A percentile compares a stretch with the other conserved stretches of the same genome.
phyloP scores from a whole-genome alignment of 2,329 filamentous ascomycete genomes.

The Diplodia corticola region DNA sequence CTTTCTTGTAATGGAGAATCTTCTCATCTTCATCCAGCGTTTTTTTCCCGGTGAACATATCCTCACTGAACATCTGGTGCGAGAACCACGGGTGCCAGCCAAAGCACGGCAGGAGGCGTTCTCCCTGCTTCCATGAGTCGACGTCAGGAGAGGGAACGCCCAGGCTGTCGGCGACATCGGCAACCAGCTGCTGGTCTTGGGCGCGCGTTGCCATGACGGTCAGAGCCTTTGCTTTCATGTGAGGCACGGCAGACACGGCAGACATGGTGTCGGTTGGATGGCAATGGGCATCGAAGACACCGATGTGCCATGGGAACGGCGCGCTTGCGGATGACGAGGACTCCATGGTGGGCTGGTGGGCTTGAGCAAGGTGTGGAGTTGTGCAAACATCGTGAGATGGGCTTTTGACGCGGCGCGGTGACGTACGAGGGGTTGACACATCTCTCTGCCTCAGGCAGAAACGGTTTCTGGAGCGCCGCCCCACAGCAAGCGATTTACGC shows the following conservation, averaged over 20 bases:
- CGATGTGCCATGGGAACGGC: slow-evolving; percentile 67
- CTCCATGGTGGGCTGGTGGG: background rate
- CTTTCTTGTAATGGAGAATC: slow-evolving; percentile 64
- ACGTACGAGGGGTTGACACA: background rate
- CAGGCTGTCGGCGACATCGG: slow-evolving; percentile 58
- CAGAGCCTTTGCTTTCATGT: slow-evolving; percentile 66
- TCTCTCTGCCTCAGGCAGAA: background rate
- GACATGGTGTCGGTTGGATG: slow-evolving; percentile 79
- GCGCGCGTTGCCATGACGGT: slow-evolving; percentile 76
- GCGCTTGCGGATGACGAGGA: background rate
- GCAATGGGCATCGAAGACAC: slow-evolving; percentile 77
- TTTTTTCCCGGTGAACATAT: slow-evolving; percentile 34
- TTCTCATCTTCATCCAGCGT: slow-evolving; percentile 46
- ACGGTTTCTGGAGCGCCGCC: background rate
- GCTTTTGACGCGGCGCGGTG: background rate
- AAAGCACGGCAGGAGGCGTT: slow-evolving; percentile 68
- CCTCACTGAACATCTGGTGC: slow-evolving; percentile 69
- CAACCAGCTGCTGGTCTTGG: slow-evolving; percentile 74
- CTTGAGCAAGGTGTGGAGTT: background rate
- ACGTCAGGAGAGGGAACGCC: slow-evolving; percentile 44
- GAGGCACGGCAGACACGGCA: slow-evolving; percentile 57
- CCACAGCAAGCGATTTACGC: background rate
- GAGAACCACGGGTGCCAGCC: slow-evolving; percentile 90
- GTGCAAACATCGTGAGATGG: background rate
- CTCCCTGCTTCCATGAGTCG: slow-evolving; percentile 35